Conservation (phyloP, 2,329 filamentous ascomycete species). For the Monosporascus sp. region DNA sequence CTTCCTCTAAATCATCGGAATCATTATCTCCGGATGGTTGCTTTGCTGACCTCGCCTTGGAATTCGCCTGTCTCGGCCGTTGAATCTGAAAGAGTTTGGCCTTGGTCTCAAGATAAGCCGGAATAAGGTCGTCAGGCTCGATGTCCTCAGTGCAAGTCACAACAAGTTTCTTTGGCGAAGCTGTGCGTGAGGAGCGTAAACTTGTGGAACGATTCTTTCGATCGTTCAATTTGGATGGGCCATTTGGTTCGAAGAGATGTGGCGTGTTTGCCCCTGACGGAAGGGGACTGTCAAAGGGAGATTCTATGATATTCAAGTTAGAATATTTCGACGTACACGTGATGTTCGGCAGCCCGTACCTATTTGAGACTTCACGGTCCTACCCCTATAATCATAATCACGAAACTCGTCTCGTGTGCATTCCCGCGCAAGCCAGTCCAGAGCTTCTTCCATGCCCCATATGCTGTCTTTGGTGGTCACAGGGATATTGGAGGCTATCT, state of each 20-base stretch:
- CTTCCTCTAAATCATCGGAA: constrained; percentile 42
- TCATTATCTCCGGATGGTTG: constrained; percentile 13
- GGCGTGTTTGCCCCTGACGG: constrained; percentile 47
- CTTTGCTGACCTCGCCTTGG: constrained; percentile 29
- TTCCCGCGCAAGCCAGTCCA: constrained; percentile 87
- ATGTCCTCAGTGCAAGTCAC: constrained; percentile 62
- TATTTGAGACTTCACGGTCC: constrained; percentile 30
- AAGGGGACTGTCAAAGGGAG: constrained; percentile 43
- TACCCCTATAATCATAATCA: constrained; percentile 55
- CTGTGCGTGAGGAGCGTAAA: constrained; percentile 19
- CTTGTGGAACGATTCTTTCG: constrained; percentile 31
- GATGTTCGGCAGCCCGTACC: constrained; percentile 15
- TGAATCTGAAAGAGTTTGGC: constrained; percentile 59
- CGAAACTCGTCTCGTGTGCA: constrained; percentile 64
- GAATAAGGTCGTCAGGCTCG: constrained; percentile 68
- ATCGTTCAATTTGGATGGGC: constrained; percentile 19
- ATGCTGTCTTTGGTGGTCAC: constrained; percentile 57
- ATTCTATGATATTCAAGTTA: constrained; percentile 29
- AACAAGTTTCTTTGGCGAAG: constrained; percentile 35
- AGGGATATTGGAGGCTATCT: constrained; percentile 59
- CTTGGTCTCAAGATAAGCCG: constrained; percentile 73
- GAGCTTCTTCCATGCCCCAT: constrained; percentile 80
- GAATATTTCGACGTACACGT: not conserved
- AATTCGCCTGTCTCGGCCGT: constrained; percentile 42
- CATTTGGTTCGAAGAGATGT: constrained; percentile 31